A percentile compares a stretch with the other conserved stretches of the same genome.
These are phyloP conservation scores for Pythium brachiatum DNA, from an alignment of 352 stramenopile species.

Conservation along the genomic window DNA sequence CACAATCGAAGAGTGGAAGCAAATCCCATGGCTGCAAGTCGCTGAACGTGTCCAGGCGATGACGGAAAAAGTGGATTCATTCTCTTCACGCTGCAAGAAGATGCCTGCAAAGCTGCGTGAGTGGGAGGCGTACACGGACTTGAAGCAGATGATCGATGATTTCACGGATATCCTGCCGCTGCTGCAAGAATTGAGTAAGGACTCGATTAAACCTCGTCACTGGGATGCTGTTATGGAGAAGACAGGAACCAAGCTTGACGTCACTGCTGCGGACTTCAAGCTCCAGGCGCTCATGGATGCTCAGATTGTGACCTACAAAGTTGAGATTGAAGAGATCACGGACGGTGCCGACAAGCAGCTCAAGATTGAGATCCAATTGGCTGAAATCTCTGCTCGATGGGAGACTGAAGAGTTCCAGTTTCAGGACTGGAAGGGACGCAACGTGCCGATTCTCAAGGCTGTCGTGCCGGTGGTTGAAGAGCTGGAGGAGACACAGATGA, in stretches of 20 bases:
- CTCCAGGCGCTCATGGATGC: conserved; percentile 94
- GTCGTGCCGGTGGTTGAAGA: conserved; percentile 96
- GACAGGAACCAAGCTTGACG: conserved; percentile 91
- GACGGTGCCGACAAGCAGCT: conserved; percentile 97
- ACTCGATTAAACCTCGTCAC: conserved; percentile 95
- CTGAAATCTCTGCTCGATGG: conserved; percentile 94
- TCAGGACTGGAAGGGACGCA: conserved; percentile 91
- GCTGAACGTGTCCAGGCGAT: conserved; percentile 94
- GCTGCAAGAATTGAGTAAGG: conserved; percentile 95
- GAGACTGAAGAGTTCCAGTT: conserved; percentile 95
- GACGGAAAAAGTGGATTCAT: conserved; percentile 96
- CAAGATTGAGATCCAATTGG: conserved; percentile 95
- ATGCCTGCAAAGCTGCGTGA: conserved; percentile 95
- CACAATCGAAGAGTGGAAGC: conserved; percentile 97
- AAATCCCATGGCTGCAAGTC: conserved; percentile 94
- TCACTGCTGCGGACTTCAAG: conserved; percentile 94
- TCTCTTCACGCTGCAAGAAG: conserved; percentile 96
- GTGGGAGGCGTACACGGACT: conserved; percentile 96
- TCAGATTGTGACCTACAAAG: conserved; percentile 89
- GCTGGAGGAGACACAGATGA: conserved; percentile 98
- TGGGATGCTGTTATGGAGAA: conserved; percentile 97
- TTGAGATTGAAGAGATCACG: conserved; percentile 98
- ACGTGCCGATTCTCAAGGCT: conserved; percentile 95
- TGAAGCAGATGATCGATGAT: conserved; percentile 97
- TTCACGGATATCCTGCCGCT: conserved; percentile 97